Base-by-base conservation (phyloP, 257 asterid species). In the Nicotiana attenuata region DNA sequence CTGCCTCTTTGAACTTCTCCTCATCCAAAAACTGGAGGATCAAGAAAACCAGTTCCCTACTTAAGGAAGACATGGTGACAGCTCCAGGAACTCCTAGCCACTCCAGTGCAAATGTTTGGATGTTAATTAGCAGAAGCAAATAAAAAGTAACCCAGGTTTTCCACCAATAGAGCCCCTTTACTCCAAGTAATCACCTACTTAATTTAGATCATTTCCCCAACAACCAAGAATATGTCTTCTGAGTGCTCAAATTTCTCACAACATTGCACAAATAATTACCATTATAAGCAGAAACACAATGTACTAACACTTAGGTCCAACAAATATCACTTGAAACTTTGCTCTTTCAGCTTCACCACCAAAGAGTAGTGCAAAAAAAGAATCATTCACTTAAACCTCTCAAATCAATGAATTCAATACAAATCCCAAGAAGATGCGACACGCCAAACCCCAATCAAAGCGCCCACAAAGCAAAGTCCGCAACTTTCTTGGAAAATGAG, bases 21-120 rank as follows among this genome's bases (percentile, higher is more conserved):
- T 95, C 98, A 38, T 93, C 98, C 92, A 95, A 91, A 92, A 93
- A 95, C 92, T 95, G 98, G 78, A 95, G 94, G 78, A 95, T 93
- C 73, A 95, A 87, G 93, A 95, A 95, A 83, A 95, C 98, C 85
- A 95, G 97, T 92, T 95, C 98, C 85, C 98, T 90, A 91, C 98
- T 95, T 91, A 95, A 90, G 90, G 98, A 93, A 88, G 98, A 92
- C 98, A 93, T 95, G 82, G 97, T 91, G 89, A 90, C 96, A 87
- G 92, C 93, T 84, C 97, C 98, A 71, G 98, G 92, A 78, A 89
- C 86, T 88, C 98, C 99, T 88, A 96, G 86, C 94, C 94, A 96
- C 97, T 96, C 98, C 99, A 94, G 98, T n/a, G 97, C 97, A 89
- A 92, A 90, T 88, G 76, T 89, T 87, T 77, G 85, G 86, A 35